phyloP scores from a whole-genome alignment of 768 basidiomycete species.

The Saitozyma sp. region DNA sequence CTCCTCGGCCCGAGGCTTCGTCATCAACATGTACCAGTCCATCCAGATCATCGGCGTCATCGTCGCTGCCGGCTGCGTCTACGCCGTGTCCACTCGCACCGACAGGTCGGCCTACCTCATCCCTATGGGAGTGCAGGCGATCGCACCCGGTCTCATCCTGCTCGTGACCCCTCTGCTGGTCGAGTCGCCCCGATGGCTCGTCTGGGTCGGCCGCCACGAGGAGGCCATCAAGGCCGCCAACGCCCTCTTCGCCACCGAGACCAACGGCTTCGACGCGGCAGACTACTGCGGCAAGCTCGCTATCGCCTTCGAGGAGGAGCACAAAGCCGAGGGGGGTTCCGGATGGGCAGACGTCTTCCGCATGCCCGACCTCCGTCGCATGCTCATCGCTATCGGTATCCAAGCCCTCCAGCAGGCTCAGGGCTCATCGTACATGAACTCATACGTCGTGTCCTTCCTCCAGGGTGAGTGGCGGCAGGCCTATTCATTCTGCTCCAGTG shows the following conservation, averaged over 20 bases:
- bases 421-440: constrained; percentile 23
- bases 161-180: constrained; percentile 11
- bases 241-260: constrained; percentile 16
- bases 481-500: no score
- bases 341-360: constrained; percentile 17
- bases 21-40: constrained; percentile 32
- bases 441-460: constrained; percentile 20
- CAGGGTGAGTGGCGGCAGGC: no score
- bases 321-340: constrained; percentile 1
- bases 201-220: constrained; percentile 16
- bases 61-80: constrained; percentile 30
- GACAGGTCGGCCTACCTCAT: constrained; percentile 19
- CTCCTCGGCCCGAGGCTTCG: constrained; percentile 18
- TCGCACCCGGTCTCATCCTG: constrained; percentile 21
- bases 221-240: constrained; percentile 18
- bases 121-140: constrained; percentile 25
- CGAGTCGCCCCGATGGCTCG: constrained; percentile 28
- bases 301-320: constrained; percentile 27
- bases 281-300: constrained; percentile 29
- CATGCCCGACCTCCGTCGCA: constrained; percentile 18
- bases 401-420: constrained; percentile 32
- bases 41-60: constrained; percentile 39
- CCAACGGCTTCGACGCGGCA: constrained; percentile 12
- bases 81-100: constrained; percentile 13
- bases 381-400: constrained; percentile 27